Base-by-base conservation (phyloP, 345 rosid genomes). In the Nephelium lappaceum region DNA sequence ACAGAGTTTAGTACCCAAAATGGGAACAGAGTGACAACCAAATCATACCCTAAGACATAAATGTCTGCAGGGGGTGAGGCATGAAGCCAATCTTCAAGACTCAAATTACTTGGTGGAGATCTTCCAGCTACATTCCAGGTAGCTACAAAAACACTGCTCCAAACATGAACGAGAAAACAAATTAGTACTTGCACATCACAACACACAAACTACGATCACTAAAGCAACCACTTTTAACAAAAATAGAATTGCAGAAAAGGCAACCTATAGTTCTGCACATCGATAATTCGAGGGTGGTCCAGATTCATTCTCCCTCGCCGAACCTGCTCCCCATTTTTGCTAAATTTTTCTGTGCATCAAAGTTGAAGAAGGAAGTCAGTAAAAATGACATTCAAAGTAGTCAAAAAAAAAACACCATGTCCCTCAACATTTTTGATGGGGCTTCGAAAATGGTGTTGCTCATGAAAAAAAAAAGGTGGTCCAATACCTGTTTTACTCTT, bases 51-150 rank as follows among this genome's bases (percentile, higher is more conserved):
- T 2, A 96, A 94, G 38, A 96, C 97, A 71, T 96, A 96, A 72
- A 96, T 94, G 82, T 96, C 99, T 14, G 98, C 99, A 49, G 99
- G 94, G 74, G 97, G 90, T n/a, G 99, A 87, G 7, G 98, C 87
- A 70, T 91, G 99, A 82, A 96, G 93, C 99, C 97, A 96, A 64
- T 96, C 98, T 21, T 94, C 95, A 2, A 94, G 91, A 87, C 90
- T 93, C 87, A 96, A 84, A 82, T 96, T 91, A 51, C 87, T 82
- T 1, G 93, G 88, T 62, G 98, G 99, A 31, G 99, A 89, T 86
- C 93, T 93, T 83, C 98, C 99, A 49, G 91, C 99, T 24, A 96
- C 99, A 84, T 96, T 96, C 99, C 99, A 96, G 47, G 98, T 88
- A 80, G 93, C 97, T 67, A 90, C 96, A 69, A 96, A 96, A 84